These are phyloP conservation scores for Schizochytrium sp. DNA, from an alignment of 108 stramenopile species.

Conservation along the genomic window DNA sequence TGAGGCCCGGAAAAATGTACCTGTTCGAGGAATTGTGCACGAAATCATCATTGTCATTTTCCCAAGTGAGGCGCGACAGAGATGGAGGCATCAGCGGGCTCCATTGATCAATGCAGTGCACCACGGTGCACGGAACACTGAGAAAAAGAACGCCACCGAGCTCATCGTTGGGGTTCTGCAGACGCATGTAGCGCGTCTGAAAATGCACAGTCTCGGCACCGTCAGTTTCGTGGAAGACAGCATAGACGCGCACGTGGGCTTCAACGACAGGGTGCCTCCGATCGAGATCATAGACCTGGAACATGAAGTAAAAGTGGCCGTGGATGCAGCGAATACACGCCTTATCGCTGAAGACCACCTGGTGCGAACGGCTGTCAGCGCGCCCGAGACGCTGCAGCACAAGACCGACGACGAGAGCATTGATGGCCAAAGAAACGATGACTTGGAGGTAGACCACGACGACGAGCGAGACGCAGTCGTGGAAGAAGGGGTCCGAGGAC, in stretches of 20 bases:
- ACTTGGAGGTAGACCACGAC: slow-evolving; percentile 40
- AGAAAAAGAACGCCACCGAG: slow-evolving; percentile 24
- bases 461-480: slow-evolving; percentile 41
- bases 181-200: slow-evolving; percentile 28
- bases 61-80: background rate
- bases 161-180: slow-evolving; percentile 33
- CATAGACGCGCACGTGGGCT: slow-evolving; percentile 72
- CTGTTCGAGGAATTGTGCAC: background rate
- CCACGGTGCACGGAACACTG: slow-evolving; percentile 23
- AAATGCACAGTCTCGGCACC: background rate
- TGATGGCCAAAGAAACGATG: slow-evolving; percentile 63
- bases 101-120: slow-evolving; percentile 23
- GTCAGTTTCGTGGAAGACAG: slow-evolving; percentile 26
- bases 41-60: background rate
- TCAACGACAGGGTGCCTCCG: slow-evolving; percentile 63
- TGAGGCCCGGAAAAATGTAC: background rate
- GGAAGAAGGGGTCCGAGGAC: slow-evolving; percentile 59
- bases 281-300: slow-evolving; percentile 64
- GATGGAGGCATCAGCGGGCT: slow-evolving; percentile 29
- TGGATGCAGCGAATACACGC: slow-evolving; percentile 47
- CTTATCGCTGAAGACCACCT: slow-evolving; percentile 64
- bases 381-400: slow-evolving; percentile 55
- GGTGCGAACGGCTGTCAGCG: slow-evolving; percentile 49
- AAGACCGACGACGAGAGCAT: slow-evolving; percentile 67
- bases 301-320: slow-evolving; percentile 27